Evolutionary conservation across 1,284 basidiomycete genomes (phyloP).

Genomic region (Heliocybe sulcata): DNA sequence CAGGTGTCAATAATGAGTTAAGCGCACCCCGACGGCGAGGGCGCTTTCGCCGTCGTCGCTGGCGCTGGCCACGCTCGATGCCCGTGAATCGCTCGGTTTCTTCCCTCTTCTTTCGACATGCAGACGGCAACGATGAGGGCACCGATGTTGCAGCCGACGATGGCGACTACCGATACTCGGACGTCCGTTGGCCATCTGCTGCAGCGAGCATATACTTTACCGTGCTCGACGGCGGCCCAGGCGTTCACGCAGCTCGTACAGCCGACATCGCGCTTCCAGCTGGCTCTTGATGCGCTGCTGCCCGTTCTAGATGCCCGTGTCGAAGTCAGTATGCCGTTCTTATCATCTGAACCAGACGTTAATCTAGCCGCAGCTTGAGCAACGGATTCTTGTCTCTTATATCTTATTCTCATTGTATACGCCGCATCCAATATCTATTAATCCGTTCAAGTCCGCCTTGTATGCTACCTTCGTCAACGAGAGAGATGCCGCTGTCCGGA

Average conservation of each 20-base stretch:
- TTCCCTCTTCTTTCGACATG: background rate
- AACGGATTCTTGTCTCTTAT: conserved; percentile 68
- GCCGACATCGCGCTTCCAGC: conserved; percentile 63
- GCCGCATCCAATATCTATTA: conserved; percentile 66
- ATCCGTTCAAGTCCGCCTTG: conserved; percentile 69
- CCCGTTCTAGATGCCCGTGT: conserved; percentile 50
- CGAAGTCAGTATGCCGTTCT: conserved; percentile 18
- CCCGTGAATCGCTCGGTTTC: background rate
- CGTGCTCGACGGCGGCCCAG: conserved; percentile 67
- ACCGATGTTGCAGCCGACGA: background rate
- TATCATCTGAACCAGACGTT: conserved; percentile 1
- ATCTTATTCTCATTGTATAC: conserved; percentile 71
- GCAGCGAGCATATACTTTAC: conserved; percentile 51
- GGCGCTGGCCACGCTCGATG: background rate
- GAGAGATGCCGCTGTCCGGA: conserved; percentile 45
- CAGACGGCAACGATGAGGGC: background rate
- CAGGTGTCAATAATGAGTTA: background rate
- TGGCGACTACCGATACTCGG: conserved; percentile 22
- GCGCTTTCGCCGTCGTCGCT: background rate
- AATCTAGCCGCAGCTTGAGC: conserved; percentile 39
- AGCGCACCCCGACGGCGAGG: background rate
- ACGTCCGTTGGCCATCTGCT: conserved; percentile 57
- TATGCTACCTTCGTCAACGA: conserved; percentile 58
- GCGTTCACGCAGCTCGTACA: conserved; percentile 67
- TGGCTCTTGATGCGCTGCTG: conserved; percentile 69